A percentile compares a stretch with the other conserved stretches of the same genome.
These are phyloP conservation scores for Penicillium coffeae DNA, from an alignment of 495 filamentous ascomycete species.

Conservation along the genomic window DNA sequence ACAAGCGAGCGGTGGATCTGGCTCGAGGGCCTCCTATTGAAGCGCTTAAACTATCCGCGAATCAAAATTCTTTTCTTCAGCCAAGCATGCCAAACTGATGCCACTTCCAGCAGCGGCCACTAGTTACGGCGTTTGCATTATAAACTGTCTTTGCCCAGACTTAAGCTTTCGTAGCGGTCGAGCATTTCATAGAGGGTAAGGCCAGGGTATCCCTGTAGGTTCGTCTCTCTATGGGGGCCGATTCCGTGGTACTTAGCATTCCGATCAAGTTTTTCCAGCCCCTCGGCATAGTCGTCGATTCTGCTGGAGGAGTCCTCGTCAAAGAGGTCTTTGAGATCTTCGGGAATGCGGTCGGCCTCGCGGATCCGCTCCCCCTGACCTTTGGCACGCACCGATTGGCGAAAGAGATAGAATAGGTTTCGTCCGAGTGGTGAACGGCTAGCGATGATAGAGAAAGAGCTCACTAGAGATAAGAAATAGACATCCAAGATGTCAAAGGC, in stretches of 20 bases:
- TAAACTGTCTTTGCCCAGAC: conserved; percentile 2
- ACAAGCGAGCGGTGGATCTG: too few relatives aligned
- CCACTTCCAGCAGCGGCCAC: too few relatives aligned
- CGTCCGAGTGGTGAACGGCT: conserved; percentile 36
- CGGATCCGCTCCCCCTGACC: conserved; percentile 30
- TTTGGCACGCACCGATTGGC: conserved; percentile 32
- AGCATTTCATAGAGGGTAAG: conserved; percentile 39
- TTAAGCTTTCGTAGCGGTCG: conserved; percentile 26
- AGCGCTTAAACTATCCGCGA: too few relatives aligned
- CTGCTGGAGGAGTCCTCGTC: conserved; percentile 25
- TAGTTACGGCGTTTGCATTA: neutral
- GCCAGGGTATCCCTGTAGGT: conserved; percentile 26
- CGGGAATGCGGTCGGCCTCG: conserved; percentile 17
- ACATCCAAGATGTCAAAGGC: conserved; percentile 36
- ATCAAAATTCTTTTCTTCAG: too few relatives aligned
- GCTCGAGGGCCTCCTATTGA: too few relatives aligned
- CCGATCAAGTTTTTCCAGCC: conserved; percentile 36
- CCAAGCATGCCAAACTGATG: too few relatives aligned
- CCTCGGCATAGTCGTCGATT: conserved; percentile 34
- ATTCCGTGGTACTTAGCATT: conserved; percentile 34
- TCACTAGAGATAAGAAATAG: conserved; percentile 37
- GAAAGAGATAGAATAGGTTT: conserved; percentile 42
- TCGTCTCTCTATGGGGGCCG: conserved; percentile 8
- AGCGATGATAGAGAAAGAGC: conserved; percentile 36
- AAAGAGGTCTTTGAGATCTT: conserved; percentile 38